Percentiles rank a stretch among this genome's conserved stretches.
These are phyloP conservation scores for Colletotrichum destructivum DNA, from an alignment of 2,329 filamentous ascomycete species.

Conservation along the genomic window DNA sequence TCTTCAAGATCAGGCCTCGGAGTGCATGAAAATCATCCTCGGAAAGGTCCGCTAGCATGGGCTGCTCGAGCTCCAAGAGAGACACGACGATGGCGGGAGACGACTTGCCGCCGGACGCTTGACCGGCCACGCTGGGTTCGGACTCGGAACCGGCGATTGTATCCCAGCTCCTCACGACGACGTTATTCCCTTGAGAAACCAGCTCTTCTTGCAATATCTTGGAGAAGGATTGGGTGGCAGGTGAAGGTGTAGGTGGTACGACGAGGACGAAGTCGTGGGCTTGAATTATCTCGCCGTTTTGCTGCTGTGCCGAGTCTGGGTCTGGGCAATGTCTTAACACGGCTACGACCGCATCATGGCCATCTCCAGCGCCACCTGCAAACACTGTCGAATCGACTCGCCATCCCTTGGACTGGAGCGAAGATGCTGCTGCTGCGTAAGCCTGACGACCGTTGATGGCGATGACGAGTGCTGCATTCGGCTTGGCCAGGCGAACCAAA, in stretches of 20 bases:
- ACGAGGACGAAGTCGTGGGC: not conserved
- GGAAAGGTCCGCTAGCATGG: slow-evolving; percentile 8
- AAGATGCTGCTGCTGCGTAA: not conserved
- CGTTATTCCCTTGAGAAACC: not conserved
- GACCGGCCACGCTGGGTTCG: too few species aligned
- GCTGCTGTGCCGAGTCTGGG: not conserved
- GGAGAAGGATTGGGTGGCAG: slow-evolving; percentile 1
- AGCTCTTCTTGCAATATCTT: slow-evolving; percentile 12
- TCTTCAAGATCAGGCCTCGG: not conserved
- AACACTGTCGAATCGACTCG: not conserved
- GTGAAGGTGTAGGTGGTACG: not conserved
- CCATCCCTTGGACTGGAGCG: slow-evolving; percentile 9
- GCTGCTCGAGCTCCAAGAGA: slow-evolving; percentile 14
- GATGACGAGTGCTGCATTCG: not conserved
- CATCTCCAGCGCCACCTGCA: not conserved
- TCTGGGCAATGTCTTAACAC: not conserved
- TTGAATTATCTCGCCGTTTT: slow-evolving; percentile 5
- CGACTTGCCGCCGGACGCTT: not conserved
- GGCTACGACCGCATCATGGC: not conserved
- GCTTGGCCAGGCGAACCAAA: slow-evolving; percentile 1
- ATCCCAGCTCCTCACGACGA: slow-evolving; percentile 6
- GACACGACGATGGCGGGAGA: not conserved
- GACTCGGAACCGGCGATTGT: not conserved
- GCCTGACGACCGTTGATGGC: not conserved
- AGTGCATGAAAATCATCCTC: not conserved